Percentiles rank a stretch among this genome's conserved stretches.
phyloP scores from a whole-genome alignment of 352 stramenopile genomes.

The Thraustotheca clavata region DNA sequence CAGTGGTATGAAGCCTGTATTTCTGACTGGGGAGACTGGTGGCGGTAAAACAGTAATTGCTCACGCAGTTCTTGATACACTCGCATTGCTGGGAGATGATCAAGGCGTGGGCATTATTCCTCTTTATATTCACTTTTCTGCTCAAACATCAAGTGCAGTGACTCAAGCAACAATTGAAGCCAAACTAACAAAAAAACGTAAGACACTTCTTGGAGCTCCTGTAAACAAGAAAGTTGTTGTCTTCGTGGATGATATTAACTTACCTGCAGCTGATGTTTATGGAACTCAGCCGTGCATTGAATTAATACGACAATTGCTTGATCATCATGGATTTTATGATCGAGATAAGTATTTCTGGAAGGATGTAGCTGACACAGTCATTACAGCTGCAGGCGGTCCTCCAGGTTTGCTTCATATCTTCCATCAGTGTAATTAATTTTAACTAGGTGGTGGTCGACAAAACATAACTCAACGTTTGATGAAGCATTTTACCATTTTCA shows the following conservation, averaged over 20 bases:
- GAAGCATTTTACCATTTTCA: constrained; percentile 61
- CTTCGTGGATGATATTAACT: constrained; percentile 90
- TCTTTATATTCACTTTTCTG: constrained; percentile 76
- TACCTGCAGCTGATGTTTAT: constrained; percentile 67
- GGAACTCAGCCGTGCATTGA: constrained; percentile 71
- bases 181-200: constrained; percentile 88
- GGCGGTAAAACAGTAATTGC: constrained; percentile 84
- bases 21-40: constrained; percentile 83
- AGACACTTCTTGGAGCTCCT: constrained; percentile 84
- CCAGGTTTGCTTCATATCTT: constrained; percentile 22
- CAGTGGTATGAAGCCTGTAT: constrained; percentile 59
- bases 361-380: constrained; percentile 51
- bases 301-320: constrained; percentile 59
- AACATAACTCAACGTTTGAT: constrained; percentile 53
- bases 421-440: background rate
- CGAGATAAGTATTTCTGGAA: constrained; percentile 81
- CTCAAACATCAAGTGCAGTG: constrained; percentile 71
- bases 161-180: constrained; percentile 83
- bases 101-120: constrained; percentile 27
- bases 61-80: constrained; percentile 47
- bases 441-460: constrained; percentile 38
- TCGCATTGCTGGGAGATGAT: constrained; percentile 16
- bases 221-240: constrained; percentile 61
- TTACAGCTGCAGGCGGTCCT: constrained; percentile 54
- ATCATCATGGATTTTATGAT: constrained; percentile 70